Evolutionary conservation across 2,329 filamentous ascomycete species (phyloP).

Genomic region (Bipolaris oryzae): DNA sequence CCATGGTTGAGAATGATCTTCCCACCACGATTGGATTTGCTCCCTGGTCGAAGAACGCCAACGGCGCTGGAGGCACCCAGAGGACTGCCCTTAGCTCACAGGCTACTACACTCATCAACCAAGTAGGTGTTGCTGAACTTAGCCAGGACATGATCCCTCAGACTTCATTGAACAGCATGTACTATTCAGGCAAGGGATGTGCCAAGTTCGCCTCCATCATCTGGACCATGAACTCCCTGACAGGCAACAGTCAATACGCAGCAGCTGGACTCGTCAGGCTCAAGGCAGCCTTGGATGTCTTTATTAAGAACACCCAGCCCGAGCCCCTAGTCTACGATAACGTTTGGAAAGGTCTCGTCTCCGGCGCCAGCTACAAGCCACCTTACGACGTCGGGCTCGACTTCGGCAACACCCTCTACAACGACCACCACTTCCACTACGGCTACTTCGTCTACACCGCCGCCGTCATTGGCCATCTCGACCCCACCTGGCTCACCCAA

Average conservation of each 20-base stretch:
- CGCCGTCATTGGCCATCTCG: slow-evolving; percentile 81
- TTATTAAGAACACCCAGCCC: slow-evolving; percentile 51
- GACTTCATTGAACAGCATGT: slow-evolving; percentile 86
- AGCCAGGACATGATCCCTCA: slow-evolving; percentile 76
- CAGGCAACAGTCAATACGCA: slow-evolving; percentile 63
- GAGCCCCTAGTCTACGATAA: slow-evolving; percentile 64
- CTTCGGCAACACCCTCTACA: slow-evolving; percentile 91
- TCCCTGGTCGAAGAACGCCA: slow-evolving; percentile 69
- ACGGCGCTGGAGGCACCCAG: slow-evolving; percentile 44
- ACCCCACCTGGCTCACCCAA: slow-evolving; percentile 71
- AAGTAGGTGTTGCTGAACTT: slow-evolving; percentile 72
- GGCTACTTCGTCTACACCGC: slow-evolving; percentile 92
- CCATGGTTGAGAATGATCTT: slow-evolving; percentile 72
- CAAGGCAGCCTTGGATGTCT: slow-evolving; percentile 59
- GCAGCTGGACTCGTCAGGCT: slow-evolving; percentile 58
- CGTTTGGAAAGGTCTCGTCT: slow-evolving; percentile 82
- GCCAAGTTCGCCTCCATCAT: slow-evolving; percentile 55
- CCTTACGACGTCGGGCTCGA: slow-evolving; percentile 64
- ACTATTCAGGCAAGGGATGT: slow-evolving; percentile 73
- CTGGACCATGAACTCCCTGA: slow-evolving; percentile 60
- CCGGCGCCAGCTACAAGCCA: slow-evolving; percentile 68
- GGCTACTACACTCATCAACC: slow-evolving; percentile 64
- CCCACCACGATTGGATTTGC: slow-evolving; percentile 77
- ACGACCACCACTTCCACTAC: slow-evolving; percentile 70
- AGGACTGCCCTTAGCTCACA: slow-evolving; percentile 50